Base-by-base conservation (phyloP, 805 yeast species). In the Candida parachauliodes region DNA sequence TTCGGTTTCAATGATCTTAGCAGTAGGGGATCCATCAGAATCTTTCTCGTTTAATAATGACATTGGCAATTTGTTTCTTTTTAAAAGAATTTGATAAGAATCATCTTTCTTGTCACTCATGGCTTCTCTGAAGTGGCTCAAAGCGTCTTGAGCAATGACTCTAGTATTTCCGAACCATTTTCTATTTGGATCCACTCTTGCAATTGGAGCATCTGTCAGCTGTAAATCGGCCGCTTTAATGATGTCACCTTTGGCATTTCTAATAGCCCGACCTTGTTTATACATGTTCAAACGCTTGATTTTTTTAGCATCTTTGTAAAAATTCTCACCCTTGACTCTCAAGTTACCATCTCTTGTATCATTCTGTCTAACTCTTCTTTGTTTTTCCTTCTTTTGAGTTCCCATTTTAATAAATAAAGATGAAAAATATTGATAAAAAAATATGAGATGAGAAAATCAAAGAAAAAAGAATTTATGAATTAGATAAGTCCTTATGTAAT, bases 91-190 rank as follows among this genome's bases (percentile, higher is more conserved):
- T 54, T 89, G 94, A 59, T 88, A 91, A 1, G 80, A 61, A 54
- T 91, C 95, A 48, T 81, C 72, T 51, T 82, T 76, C 52, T 83
- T 84, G 45, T 83, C 95, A 33, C 93, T 94, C 67, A 91, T 73
- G 7, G 97, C 97, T 49, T 86, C 93, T 59, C 98, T 76, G 68
- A 91, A 91, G 66, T 93, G 98, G 20, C 83, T 71, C 52, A 91
- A 70, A 2, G 98, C 96, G 70, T 93, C 96, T 60, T 91, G 98
- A 4, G 97, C 91, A 55, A 91, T 91, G 28, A 91, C 98, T 56
- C 98, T 78, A 10, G 98, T 88, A 64, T 88, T 93, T 34, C 96
- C 96, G 57, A 93, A 93, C 98, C 98, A 91, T 57, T 94, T 79
- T 60, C 96, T 78, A 61, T 91, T 91, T 5, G 98, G 98, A 57